These are phyloP conservation scores for Corylus heterophylla DNA, from an alignment of 306 rosid species.

Conservation along the genomic window DNA sequence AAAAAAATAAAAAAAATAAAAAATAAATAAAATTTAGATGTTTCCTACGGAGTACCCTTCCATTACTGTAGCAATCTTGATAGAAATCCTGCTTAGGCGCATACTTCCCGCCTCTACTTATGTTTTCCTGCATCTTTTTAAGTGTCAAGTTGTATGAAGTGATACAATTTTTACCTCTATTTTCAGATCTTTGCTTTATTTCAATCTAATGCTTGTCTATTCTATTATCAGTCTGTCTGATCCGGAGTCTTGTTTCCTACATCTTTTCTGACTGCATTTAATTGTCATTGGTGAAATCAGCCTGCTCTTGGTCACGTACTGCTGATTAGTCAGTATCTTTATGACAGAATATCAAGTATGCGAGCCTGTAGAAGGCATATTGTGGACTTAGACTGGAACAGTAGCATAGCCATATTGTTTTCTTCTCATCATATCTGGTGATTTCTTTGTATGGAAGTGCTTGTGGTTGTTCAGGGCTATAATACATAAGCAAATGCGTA, in stretches of 20 bases:
- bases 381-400: background rate
- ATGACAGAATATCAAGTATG: background rate
- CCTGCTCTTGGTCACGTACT: background rate
- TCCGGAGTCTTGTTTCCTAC: background rate
- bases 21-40: too few species aligned
- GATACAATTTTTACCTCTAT: background rate
- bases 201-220: background rate
- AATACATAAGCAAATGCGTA: background rate
- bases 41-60: slow-evolving; percentile 1
- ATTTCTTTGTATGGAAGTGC: background rate
- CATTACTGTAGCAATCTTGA: slow-evolving; percentile 2
- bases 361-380: background rate
- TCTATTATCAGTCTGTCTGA: too few species aligned
- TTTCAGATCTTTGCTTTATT: background rate
- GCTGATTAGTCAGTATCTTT: background rate
- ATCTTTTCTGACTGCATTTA: background rate
- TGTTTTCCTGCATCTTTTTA: too few species aligned
- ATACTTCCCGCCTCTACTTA: too few species aligned
- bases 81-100: too few species aligned
- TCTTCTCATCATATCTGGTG: background rate
- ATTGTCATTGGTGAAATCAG: background rate
- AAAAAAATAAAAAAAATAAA: too few species aligned
- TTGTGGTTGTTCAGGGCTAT: background rate
- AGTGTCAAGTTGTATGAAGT: too few species aligned
- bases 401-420: background rate